A percentile compares a stretch with the other conserved stretches of the same genome.
These are phyloP conservation scores for Mycosphaerella sp. DNA, from an alignment of 2,329 filamentous ascomycete species.

Conservation along the genomic window DNA sequence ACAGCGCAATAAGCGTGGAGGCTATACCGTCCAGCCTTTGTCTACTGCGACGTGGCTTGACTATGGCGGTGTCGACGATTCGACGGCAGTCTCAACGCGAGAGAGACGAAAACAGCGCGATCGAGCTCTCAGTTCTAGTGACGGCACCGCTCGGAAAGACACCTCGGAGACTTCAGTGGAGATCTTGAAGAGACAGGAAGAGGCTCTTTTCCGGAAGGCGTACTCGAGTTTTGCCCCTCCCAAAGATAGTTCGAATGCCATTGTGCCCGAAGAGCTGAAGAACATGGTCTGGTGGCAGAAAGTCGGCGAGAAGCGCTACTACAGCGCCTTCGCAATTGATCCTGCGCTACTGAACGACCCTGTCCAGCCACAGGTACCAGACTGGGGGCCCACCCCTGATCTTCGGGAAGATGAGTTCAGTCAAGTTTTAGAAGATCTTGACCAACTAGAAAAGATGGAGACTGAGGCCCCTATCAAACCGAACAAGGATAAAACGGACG, in stretches of 20 bases:
- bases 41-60: conserved; percentile 60
- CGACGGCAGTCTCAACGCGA: conserved; percentile 52
- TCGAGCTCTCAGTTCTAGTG: conserved; percentile 60
- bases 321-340: conserved; percentile 55
- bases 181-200: conserved; percentile 53
- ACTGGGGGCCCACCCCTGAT: conserved; percentile 23
- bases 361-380: conserved; percentile 24
- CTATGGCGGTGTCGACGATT: conserved; percentile 45
- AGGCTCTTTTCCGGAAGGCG: conserved; percentile 66
- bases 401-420: conserved; percentile 33
- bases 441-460: conserved; percentile 28
- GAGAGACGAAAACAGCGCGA: conserved; percentile 63
- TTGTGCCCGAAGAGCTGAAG: conserved; percentile 61
- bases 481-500: conserved; percentile 32
- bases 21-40: conserved; percentile 62
- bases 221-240: conserved; percentile 76
- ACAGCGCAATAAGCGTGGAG: conserved; percentile 35
- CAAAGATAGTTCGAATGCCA: conserved; percentile 64
- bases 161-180: conserved; percentile 32
- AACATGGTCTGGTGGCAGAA: conserved; percentile 72
- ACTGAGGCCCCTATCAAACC: conserved; percentile 19
- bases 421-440: conserved; percentile 24
- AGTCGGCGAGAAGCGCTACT: conserved; percentile 58
- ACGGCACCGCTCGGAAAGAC: conserved; percentile 45
- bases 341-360: conserved; percentile 36